Conservation (phyloP, 108 stramenopile species). For the Stephanodiscus minutulus region DNA sequence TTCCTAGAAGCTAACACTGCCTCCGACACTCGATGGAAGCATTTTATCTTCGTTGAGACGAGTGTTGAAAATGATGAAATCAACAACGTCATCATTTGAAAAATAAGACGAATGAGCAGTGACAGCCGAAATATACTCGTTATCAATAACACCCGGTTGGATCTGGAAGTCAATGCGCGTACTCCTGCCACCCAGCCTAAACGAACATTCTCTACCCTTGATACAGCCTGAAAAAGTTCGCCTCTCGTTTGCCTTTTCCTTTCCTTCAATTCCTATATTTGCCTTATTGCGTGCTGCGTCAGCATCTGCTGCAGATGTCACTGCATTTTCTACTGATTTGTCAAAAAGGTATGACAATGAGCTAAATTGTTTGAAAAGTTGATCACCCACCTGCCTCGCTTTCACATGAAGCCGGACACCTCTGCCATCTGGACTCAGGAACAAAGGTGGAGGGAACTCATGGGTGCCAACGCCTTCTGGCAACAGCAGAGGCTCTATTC, state of each 20-base stretch:
- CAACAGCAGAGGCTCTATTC: slow-evolving; percentile 71
- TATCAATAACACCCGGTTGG: slow-evolving; percentile 77
- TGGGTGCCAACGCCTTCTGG: slow-evolving; percentile 47
- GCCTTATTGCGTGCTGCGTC: slow-evolving; percentile 40
- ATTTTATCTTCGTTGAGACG: slow-evolving; percentile 8
- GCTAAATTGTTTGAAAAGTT: slow-evolving; percentile 56
- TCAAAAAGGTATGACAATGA: slow-evolving; percentile 46
- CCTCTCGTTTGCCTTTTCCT: slow-evolving; percentile 6
- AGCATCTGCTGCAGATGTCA: slow-evolving; percentile 42
- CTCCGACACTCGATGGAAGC: background rate
- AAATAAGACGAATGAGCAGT: slow-evolving; percentile 74
- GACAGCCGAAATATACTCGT: slow-evolving; percentile 80
- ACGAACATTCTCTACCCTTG: slow-evolving; percentile 39
- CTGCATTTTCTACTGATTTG: slow-evolving; percentile 39
- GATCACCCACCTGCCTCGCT: slow-evolving; percentile 68
- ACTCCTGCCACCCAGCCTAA: slow-evolving; percentile 70
- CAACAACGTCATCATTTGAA: slow-evolving; percentile 64
- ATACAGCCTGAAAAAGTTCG: slow-evolving; percentile 45
- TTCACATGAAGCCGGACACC: slow-evolving; percentile 77
- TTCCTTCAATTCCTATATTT: slow-evolving; percentile 7
- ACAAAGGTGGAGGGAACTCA: slow-evolving; percentile 65
- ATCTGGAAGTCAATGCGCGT: slow-evolving; percentile 67
- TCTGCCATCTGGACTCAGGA: slow-evolving; percentile 69
- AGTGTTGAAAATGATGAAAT: slow-evolving; percentile 61
- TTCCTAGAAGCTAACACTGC: background rate